phyloP scores from a whole-genome alignment of 352 stramenopile genomes.

The Globisporangium splendens region DNA sequence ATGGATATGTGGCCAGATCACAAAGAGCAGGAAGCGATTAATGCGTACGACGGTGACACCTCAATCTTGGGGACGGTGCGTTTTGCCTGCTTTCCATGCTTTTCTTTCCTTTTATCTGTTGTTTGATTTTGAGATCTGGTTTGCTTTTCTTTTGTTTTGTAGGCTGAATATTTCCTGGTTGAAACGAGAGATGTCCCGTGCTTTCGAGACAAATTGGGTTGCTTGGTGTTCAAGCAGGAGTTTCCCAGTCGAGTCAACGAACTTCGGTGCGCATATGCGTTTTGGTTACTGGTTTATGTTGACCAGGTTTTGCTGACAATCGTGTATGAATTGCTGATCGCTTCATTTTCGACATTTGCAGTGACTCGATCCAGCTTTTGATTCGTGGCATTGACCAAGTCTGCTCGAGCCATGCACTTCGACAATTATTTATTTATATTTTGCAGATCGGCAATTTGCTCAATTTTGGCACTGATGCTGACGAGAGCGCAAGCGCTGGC shows the following conservation, averaged over 20 bases:
- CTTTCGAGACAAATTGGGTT: conserved; percentile 68
- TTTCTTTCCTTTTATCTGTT: too few relatives aligned
- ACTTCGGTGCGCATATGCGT: conserved; percentile 30
- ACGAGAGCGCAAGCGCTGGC: conserved; percentile 27
- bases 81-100: neutral
- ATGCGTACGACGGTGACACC: conserved; percentile 62
- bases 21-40: conserved; percentile 67
- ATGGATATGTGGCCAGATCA: conserved; percentile 86
- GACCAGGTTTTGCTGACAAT: too few relatives aligned
- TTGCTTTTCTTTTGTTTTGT: neutral
- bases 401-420: conserved; percentile 65
- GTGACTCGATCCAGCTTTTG: conserved; percentile 71
- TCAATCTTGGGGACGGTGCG: conserved; percentile 44
- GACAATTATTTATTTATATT: conserved; percentile 86
- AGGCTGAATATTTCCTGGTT: conserved; percentile 77
- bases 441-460: conserved; percentile 40
- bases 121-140: too few relatives aligned
- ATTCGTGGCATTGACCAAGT: conserved; percentile 77
- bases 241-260: conserved; percentile 72
- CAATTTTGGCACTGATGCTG: conserved; percentile 65
- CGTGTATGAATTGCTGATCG: neutral
- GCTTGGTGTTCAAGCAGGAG: conserved; percentile 84
- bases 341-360: conserved; percentile 12
- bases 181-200: conserved; percentile 66
- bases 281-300: too few relatives aligned